These are phyloP conservation scores for Ceratocystis papillata DNA, from an alignment of 2,329 filamentous ascomycete genomes.

Conservation along the genomic window DNA sequence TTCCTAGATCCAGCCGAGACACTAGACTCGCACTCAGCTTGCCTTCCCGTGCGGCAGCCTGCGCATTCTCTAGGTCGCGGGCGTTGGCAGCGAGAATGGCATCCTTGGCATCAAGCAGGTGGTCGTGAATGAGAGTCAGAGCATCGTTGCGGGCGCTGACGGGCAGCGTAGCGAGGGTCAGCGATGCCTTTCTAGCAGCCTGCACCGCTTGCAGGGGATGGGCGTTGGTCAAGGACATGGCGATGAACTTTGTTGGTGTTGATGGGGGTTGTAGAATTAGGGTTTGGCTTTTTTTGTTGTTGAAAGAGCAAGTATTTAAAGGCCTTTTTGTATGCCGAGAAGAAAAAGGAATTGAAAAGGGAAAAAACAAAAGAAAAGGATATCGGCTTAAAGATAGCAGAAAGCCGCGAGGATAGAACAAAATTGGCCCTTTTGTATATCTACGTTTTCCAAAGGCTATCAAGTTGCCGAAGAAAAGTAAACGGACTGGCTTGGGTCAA, in stretches of 20 bases:
- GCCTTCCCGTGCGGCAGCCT: conserved; percentile 61
- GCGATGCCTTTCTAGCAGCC: conserved; percentile 70
- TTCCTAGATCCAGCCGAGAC: conserved; percentile 75
- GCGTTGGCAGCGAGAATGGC: conserved; percentile 80
- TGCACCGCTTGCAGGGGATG: conserved; percentile 66
- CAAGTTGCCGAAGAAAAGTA: neutral
- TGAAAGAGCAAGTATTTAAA: neutral
- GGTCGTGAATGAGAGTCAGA: conserved; percentile 68
- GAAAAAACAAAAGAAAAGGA: neutral
- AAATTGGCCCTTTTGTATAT: conserved; percentile 5
- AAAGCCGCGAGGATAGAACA: neutral
- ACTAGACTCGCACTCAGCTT: conserved; percentile 70
- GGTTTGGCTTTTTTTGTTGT: neutral
- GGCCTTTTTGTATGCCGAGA: neutral
- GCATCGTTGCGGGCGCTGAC: conserved; percentile 70
- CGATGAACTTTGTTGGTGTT: conserved; percentile 11
- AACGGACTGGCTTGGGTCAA: conserved; percentile 5
- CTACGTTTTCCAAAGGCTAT: neutral
- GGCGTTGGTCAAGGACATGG: conserved; percentile 83
- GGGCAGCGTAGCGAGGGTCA: conserved; percentile 69
- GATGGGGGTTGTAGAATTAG: neutral
- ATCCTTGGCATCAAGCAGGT: conserved; percentile 57
- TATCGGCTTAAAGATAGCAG: neutral
- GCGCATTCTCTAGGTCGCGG: conserved; percentile 65
- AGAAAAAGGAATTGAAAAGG: neutral